Evolutionary conservation across 805 yeast genomes (phyloP).

Genomic region (Kodamaea fukazawae): DNA sequence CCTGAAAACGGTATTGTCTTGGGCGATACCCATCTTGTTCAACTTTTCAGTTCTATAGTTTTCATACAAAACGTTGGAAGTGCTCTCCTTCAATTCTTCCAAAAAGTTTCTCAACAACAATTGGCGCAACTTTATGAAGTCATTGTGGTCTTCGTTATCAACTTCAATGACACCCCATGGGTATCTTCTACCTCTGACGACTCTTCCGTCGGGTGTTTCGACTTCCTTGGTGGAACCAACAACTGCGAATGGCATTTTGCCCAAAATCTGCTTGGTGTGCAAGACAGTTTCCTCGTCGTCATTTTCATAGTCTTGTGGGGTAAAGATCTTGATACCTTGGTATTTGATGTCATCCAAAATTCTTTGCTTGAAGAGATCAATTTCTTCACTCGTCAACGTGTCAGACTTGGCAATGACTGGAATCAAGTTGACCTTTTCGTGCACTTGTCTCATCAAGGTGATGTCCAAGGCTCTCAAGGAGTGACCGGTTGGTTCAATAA

Average conservation of each 20-base stretch:
- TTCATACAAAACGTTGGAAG: constrained; percentile 76
- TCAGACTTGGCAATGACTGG: constrained; percentile 96
- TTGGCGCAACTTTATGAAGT: constrained; percentile 85
- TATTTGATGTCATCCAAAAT: constrained; percentile 72
- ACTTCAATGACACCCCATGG: constrained; percentile 98
- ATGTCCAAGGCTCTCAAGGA: constrained; percentile 85
- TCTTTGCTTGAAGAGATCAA: constrained; percentile 68
- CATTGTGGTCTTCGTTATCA: constrained; percentile 91
- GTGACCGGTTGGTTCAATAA: constrained; percentile 97
- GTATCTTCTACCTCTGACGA: constrained; percentile 86
- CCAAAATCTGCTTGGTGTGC: constrained; percentile 63
- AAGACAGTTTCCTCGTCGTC: constrained; percentile 81
- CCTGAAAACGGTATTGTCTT: constrained; percentile 88
- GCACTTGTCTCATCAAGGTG: constrained; percentile 80
- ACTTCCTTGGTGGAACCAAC: constrained; percentile 83
- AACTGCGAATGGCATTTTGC: constrained; percentile 86
- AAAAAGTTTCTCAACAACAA: constrained; percentile 83
- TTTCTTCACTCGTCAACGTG: constrained; percentile 85
- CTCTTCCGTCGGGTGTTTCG: constrained; percentile 68
- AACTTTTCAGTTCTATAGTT: constrained; percentile 85
- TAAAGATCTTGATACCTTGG: constrained; percentile 70
- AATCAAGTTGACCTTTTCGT: constrained; percentile 87
- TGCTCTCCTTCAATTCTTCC: constrained; percentile 90
- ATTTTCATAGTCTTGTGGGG: constrained; percentile 72
- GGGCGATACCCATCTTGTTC: constrained; percentile 78